Evolutionary conservation across 129 eudicot species (phyloP).

Genomic region (Pittosporum tobira): DNA sequence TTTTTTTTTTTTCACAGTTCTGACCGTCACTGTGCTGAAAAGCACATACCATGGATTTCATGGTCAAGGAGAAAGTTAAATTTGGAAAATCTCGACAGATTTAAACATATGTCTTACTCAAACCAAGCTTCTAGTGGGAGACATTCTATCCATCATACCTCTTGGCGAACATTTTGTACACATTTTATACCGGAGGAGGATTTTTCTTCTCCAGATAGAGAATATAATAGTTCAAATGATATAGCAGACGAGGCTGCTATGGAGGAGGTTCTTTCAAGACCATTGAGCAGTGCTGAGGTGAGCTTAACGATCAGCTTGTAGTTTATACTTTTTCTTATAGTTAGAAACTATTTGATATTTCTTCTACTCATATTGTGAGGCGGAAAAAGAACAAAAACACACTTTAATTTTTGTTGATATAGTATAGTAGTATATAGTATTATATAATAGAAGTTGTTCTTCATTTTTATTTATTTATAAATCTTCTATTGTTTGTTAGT

Average conservation of each 20-base stretch:
- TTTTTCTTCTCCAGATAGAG: constrained; percentile 33
- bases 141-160: constrained; percentile 14
- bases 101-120: constrained; percentile 15
- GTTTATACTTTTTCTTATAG: neutral
- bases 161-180: constrained; percentile 36
- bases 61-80: constrained; percentile 23
- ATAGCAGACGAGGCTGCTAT: constrained; percentile 16
- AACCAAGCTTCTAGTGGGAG: constrained; percentile 18
- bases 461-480: neutral
- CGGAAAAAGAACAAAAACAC: no score
- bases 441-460: neutral
- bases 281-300: constrained; percentile 52
- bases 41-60: constrained; percentile 22
- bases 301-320: constrained; percentile 5
- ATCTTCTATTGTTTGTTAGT: neutral
- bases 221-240: constrained; percentile 22
- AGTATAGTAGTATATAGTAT: no score
- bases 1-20: neutral
- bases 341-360: neutral
- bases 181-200: constrained; percentile 45
- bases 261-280: constrained; percentile 25
- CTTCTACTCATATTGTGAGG: neutral
- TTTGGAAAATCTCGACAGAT: constrained; percentile 8
- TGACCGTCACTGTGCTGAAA: constrained; percentile 19
- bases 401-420: no score